Percentiles rank a stretch among this genome's conserved stretches.
phyloP scores from a whole-genome alignment of 2,329 filamentous ascomycete species.

The Scopulariopsis brevicaulis region DNA sequence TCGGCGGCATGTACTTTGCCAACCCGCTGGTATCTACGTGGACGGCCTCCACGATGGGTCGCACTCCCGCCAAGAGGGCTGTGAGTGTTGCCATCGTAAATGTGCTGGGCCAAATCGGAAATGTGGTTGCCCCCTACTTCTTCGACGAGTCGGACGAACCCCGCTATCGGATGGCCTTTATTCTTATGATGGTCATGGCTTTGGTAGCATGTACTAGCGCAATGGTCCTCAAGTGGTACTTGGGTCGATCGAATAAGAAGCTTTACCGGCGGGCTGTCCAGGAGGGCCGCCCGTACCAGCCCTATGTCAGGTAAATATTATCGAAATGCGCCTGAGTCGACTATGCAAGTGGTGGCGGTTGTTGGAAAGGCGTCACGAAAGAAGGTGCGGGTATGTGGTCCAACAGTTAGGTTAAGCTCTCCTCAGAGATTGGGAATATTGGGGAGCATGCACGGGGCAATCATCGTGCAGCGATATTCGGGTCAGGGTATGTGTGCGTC shows the following conservation, averaged over 20 bases:
- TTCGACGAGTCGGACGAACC: slow-evolving; percentile 33
- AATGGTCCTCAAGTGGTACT: slow-evolving; percentile 8
- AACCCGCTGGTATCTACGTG: slow-evolving; percentile 44
- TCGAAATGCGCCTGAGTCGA: no score
- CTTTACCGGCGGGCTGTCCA: slow-evolving; percentile 7
- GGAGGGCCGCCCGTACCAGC: slow-evolving; percentile 9
- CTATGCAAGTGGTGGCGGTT: no score
- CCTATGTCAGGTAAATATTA: slow-evolving; percentile 5
- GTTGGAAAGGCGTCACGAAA: no score
- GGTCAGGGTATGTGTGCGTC: no score
- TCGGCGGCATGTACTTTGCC: slow-evolving; percentile 38
- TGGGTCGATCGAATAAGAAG: slow-evolving; percentile 10
- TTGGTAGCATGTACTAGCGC: slow-evolving; percentile 4
- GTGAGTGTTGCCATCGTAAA: slow-evolving; percentile 45
- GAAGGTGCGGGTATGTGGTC: no score
- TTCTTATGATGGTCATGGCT: slow-evolving; percentile 11
- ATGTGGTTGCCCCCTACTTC: slow-evolving; percentile 33
- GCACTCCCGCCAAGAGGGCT: slow-evolving; percentile 34
- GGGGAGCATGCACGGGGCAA: no score
- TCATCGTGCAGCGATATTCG: no score
- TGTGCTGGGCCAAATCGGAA: slow-evolving; percentile 46
- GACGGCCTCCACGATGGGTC: slow-evolving; percentile 46
- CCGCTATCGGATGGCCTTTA: slow-evolving; percentile 28
- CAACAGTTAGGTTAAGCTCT: no score
- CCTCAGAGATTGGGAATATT: no score